Percentiles rank a stretch among this genome's conserved stretches.
Evolutionary conservation across 2,329 filamentous ascomycete genomes (phyloP).

Genomic region (Pseudofabraea citricarpa): DNA sequence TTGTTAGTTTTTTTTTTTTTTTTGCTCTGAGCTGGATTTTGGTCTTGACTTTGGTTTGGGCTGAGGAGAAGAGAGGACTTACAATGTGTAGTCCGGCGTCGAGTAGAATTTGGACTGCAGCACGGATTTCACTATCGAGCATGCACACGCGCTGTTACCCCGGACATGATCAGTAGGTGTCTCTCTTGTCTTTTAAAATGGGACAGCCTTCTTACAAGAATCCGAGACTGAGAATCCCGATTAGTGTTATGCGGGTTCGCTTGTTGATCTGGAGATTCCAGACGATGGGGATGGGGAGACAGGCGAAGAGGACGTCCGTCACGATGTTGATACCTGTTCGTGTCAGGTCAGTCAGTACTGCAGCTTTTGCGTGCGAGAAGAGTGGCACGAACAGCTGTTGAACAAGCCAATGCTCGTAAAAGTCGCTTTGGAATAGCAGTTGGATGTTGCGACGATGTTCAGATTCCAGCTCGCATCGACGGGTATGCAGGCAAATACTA

Average conservation of each 20-base stretch:
- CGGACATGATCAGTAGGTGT: no score
- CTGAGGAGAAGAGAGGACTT: not conserved
- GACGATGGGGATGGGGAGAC: conserved; percentile 37
- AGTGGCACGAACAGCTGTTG: conserved; percentile 33
- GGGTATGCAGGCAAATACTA: conserved; percentile 43
- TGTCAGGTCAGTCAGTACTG: not conserved
- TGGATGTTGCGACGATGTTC: conserved; percentile 29
- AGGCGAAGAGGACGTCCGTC: conserved; percentile 29
- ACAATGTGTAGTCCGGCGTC: not conserved
- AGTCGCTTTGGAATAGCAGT: conserved; percentile 35
- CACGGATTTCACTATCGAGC: conserved; percentile 36
- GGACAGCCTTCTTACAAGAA: conserved; percentile 21
- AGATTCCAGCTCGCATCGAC: conserved; percentile 39
- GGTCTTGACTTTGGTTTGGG: not conserved
- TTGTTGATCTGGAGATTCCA: conserved; percentile 36
- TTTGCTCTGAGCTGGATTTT: not conserved
- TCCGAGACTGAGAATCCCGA: conserved; percentile 18
- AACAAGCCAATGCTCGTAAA: conserved; percentile 41
- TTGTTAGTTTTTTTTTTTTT: conserved; percentile 17
- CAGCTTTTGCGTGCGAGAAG: no score
- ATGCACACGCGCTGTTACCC: conserved; percentile 36
- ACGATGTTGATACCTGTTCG: conserved; percentile 17
- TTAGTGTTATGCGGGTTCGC: conserved; percentile 34
- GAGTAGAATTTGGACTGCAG: conserved; percentile 28
- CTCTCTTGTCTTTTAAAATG: no score